Evolutionary conservation across 1,284 basidiomycete species (phyloP), one percentile per base, ranked within the genome.

Genomic region (Trichosporon faecale): DNA sequence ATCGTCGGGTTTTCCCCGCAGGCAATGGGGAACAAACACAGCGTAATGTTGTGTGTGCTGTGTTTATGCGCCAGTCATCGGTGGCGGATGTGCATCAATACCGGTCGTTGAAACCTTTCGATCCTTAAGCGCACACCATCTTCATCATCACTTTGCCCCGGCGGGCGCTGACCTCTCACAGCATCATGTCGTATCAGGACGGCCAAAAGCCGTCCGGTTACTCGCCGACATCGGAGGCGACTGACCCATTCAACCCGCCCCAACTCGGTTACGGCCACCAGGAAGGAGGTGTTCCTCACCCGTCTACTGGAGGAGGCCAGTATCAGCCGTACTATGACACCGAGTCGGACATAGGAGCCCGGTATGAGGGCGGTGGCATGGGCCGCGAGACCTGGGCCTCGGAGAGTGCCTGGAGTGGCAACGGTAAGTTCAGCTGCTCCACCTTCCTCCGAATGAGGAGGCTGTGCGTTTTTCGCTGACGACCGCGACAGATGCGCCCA

Each of bases 271-370:
- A 81, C 63, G 78, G 78, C 44, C 70, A 75, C 35, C 66, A 68
- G n/a, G 74, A 68, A 5, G 65, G 37, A 21, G 66, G 55, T 44
- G 40, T 57, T 3, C 70, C 70, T 5, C 66, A 61, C 29, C 67
- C 64, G 21, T 14, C 63, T 73, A 76, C 65, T 71, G 79, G 44
- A 69, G 72, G 18, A 70, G 75, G 66, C 74, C 68, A 63, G 77
- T 80, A 80, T 67, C 76, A 76, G 85, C 69, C 82, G 78, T 91
- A 90, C 80, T 88, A 91, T 77, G 91, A 93, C 85, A 89, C 88
- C 78, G 91, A 92, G 74, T 90, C 89, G 44, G 91, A 91, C 75
- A 84, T 87, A 80, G 85, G 87, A 72, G 90, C 90, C 76, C 84
- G 83, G 16, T 82, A 79, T 63, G 79, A 81, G 40, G 81, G 81